Conservation (phyloP, 495 filamentous ascomycete genomes). For the Aspergillus cristatus region DNA sequence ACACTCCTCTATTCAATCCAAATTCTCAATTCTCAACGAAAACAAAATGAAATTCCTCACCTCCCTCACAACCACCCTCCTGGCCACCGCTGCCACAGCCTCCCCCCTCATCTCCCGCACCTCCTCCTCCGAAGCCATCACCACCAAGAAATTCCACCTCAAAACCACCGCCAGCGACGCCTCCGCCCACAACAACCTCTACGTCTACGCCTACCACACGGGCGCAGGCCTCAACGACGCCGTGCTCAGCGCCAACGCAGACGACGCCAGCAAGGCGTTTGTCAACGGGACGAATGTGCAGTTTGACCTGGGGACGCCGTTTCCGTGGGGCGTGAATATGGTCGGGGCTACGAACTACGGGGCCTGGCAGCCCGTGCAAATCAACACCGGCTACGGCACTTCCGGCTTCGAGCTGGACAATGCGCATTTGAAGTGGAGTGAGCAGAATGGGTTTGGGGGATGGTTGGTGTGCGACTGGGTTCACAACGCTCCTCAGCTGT, state of each 20-base stretch:
- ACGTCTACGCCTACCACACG: slow-evolving; percentile 39
- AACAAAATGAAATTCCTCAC: slow-evolving; percentile 28
- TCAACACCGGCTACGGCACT: slow-evolving; percentile 30
- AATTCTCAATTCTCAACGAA: too few species aligned
- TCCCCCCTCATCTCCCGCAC: slow-evolving; percentile 7
- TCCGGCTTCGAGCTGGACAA: slow-evolving; percentile 31
- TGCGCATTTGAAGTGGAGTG: slow-evolving; percentile 29
- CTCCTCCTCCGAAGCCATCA: slow-evolving; percentile 7
- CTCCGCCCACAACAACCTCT: slow-evolving; percentile 30
- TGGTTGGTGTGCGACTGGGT: slow-evolving; percentile 50
- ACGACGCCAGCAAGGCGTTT: slow-evolving; percentile 22
- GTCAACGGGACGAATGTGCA: slow-evolving; percentile 35
- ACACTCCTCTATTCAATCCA: too few species aligned
- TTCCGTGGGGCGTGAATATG: slow-evolving; percentile 31
- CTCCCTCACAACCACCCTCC: slow-evolving; percentile 15
- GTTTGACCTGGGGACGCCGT: slow-evolving; percentile 23
- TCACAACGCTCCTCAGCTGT: slow-evolving; percentile 46
- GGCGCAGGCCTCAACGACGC: slow-evolving; percentile 39
- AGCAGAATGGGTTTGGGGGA: slow-evolving; percentile 33
- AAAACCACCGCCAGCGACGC: slow-evolving; percentile 28
- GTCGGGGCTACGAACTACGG: slow-evolving; percentile 21
- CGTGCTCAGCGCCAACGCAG: slow-evolving; percentile 21
- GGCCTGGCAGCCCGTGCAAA: slow-evolving; percentile 35
- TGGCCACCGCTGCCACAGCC: slow-evolving; percentile 19
- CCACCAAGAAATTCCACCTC: slow-evolving; percentile 28